These are phyloP conservation scores for Torulaspora pretoriensis DNA, from an alignment of 1,139 yeast species.

Conservation along the genomic window DNA sequence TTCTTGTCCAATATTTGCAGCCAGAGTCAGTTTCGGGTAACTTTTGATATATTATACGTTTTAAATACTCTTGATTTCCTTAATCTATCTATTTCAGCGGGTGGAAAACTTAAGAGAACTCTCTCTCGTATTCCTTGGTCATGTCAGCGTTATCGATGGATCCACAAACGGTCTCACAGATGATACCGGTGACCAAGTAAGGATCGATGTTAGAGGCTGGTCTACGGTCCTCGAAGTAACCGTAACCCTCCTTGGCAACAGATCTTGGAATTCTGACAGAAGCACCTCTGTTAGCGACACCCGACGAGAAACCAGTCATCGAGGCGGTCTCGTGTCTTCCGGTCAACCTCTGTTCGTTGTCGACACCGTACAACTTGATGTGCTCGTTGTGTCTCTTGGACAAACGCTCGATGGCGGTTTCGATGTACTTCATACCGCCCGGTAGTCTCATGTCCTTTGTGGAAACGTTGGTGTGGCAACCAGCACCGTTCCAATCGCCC, in stretches of 20 bases:
- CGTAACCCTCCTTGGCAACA: constrained; percentile 95
- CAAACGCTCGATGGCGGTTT: constrained; percentile 86
- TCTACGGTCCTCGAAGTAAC: constrained; percentile 99
- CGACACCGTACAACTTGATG: constrained; percentile 90
- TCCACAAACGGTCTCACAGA: constrained; percentile 96
- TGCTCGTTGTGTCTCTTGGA: constrained; percentile 97
- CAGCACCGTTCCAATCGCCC: constrained; percentile 99
- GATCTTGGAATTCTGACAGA: constrained; percentile 98
- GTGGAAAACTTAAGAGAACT: constrained; percentile 35
- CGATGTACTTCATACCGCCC: constrained; percentile 95
- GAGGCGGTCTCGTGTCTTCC: constrained; percentile 99
- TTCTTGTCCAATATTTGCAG: no score
- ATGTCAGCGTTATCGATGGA: constrained; percentile 94
- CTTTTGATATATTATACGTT: not conserved
- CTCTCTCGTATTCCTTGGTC: constrained; percentile 83
- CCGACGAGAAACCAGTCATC: constrained; percentile 82
- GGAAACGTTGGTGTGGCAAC: constrained; percentile 98
- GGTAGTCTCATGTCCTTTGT: constrained; percentile 85
- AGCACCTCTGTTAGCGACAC: constrained; percentile 99
- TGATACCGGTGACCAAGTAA: constrained; percentile 95
- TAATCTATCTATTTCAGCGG: not conserved
- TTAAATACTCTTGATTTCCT: not conserved
- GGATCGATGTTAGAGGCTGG: constrained; percentile 99
- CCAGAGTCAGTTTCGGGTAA: not conserved
- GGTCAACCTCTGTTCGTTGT: constrained; percentile 90